Evolutionary conservation across 768 basidiomycete genomes (phyloP), one percentile per base, ranked within the genome.

Genomic region (Suillus clintonianus): DNA sequence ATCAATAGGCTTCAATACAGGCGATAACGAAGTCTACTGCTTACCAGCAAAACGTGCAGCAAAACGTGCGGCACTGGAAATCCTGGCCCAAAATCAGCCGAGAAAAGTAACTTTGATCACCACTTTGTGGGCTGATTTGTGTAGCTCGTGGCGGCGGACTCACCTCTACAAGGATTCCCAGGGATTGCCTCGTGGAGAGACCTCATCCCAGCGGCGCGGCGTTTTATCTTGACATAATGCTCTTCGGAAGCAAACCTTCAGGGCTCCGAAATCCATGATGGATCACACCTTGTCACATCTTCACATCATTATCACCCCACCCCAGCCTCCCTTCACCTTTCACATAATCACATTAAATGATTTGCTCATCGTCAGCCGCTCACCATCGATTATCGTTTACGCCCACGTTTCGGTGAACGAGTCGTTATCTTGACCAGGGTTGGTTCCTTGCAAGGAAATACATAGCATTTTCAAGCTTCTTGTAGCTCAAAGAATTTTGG

Each of bases 131-230:
- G 24, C 24, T 57, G 56, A 57, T 41, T 41, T 57, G 41, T 41
- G 17, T 41, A 34, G 19, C 27, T 30, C 27, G 27, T 51, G 50
- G 55, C 36, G 10, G 17, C 36, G 10, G 17, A 41, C 39, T 41
- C 56, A 41, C 39, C 56, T 41, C 39, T 41, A 11, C 39, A 41
- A 27, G 19, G 24, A 57, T 57, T 57, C 56, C 56, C 56, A 57
- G 41, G 55, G 17, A 27, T 13, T 17, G 56, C 56, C 56, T 57
- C 56, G 56, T 57, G 56, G 56, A 41, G 39, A 19, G 10, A 57
- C 56, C 41, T 57, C 56, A 57, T 57, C 56, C 39, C 56, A 57
- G 56, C 56, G 56, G 39, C 41, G 37, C 56, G 56, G 56, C 56
- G 56, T 57, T 57, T 57, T 57, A 30, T 11, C 39, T 27, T 41